phyloP scores from a whole-genome alignment of 345 rosid species.

The Passiflora organensis region DNA sequence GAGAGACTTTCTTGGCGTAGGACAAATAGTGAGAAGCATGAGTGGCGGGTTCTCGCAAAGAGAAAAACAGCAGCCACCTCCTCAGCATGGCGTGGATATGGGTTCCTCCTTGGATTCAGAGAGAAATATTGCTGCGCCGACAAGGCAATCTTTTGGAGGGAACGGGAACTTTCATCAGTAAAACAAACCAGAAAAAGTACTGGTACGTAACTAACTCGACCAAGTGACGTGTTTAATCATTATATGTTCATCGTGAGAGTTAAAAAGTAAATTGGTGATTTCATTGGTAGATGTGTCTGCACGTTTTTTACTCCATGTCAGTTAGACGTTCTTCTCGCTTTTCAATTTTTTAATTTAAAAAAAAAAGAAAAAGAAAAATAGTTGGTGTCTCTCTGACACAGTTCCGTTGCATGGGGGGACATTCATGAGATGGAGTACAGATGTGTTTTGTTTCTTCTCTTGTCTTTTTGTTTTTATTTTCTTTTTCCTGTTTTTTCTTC shows the following conservation, averaged over 20 bases:
- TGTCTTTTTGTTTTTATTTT: constrained; percentile 34
- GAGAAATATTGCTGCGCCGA: constrained; percentile 17
- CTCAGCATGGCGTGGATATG: constrained; percentile 11
- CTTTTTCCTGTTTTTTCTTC: constrained; percentile 10
- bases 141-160: constrained; percentile 24
- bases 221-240: too few species aligned
- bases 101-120: constrained; percentile 26
- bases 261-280: too few species aligned
- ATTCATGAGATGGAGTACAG: too few species aligned
- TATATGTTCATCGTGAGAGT: too few species aligned
- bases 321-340: too few species aligned
- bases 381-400: constrained; percentile 34
- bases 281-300: too few species aligned
- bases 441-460: constrained; percentile 26
- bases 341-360: background rate
- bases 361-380: background rate
- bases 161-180: constrained; percentile 20
- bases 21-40: constrained; percentile 46
- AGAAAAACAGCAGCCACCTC: constrained; percentile 15
- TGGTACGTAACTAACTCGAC: too few species aligned
- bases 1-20: constrained; percentile 77
- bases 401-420: constrained; percentile 42
- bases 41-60: constrained; percentile 24
- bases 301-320: too few species aligned
- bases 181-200: background rate